Percentiles rank a stretch among this genome's conserved stretches.
Evolutionary conservation across 192 early-diverging fungal genomes (phyloP).

Genomic region (Umbelopsis isabellina): DNA sequence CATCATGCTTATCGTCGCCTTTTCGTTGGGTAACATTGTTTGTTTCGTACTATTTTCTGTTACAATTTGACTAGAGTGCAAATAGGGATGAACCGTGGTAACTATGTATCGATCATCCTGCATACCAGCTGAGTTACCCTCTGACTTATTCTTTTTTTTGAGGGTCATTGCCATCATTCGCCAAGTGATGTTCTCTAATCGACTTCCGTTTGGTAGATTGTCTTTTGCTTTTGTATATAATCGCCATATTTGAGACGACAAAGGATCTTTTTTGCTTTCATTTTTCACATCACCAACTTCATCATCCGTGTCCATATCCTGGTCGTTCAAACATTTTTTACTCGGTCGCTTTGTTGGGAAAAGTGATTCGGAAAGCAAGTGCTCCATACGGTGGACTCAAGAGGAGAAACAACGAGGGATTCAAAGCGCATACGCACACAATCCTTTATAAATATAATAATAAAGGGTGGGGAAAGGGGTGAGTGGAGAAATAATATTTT

Average conservation of each 20-base stretch:
- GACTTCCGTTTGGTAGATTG: conserved; percentile 68
- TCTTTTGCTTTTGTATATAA: conserved; percentile 79
- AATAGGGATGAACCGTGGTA: not conserved
- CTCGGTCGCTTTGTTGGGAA: conserved; percentile 21
- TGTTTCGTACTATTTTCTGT: conserved; percentile 2
- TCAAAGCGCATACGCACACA: not conserved
- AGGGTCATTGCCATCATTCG: conserved; percentile 73
- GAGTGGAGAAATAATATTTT: not conserved
- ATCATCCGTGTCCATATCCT: not conserved
- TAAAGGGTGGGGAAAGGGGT: conserved; percentile 4
- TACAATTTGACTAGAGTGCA: conserved; percentile 5
- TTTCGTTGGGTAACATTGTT: conserved; percentile 12
- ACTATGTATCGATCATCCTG: not conserved
- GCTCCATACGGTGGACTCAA: conserved; percentile 16
- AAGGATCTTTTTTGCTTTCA: conserved; percentile 47
- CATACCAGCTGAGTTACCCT: conserved; percentile 3
- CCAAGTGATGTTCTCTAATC: conserved; percentile 85
- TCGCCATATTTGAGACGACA: conserved; percentile 66
- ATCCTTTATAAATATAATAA: conserved; percentile 1
- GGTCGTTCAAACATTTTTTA: conserved; percentile 7
- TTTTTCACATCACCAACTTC: conserved; percentile 26
- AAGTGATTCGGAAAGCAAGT: conserved; percentile 28
- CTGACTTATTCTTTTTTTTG: conserved; percentile 31
- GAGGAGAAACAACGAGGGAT: conserved; percentile 1
- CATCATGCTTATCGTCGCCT: not conserved